phyloP scores from a whole-genome alignment of 2,329 filamentous ascomycete species.

The Gaeumannomyces sp. region DNA sequence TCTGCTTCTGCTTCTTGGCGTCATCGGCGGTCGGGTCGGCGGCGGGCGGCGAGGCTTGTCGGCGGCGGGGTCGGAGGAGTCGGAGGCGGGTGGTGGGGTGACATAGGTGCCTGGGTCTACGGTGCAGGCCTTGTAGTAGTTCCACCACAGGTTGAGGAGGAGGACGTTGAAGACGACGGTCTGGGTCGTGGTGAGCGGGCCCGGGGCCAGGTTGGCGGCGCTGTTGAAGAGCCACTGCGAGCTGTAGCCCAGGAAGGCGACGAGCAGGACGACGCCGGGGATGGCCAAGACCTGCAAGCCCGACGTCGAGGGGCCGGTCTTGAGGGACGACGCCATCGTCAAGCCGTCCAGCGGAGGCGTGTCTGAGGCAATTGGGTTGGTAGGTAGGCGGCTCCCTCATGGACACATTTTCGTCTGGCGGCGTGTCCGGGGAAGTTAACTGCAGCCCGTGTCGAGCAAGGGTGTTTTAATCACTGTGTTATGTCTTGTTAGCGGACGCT shows the following conservation, averaged over 20 bases:
- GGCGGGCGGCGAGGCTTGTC: constrained; percentile 9
- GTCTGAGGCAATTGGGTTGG: neutral
- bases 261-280: constrained; percentile 60
- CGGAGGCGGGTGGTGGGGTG: constrained; percentile 26
- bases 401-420: too few species aligned
- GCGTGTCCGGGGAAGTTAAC: too few species aligned
- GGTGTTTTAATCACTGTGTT: too few species aligned
- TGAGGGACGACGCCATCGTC: neutral
- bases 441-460: too few species aligned
- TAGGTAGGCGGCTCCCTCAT: too few species aligned
- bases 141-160: constrained; percentile 58
- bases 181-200: constrained; percentile 52
- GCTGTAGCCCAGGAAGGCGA: constrained; percentile 63
- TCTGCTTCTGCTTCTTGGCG: constrained; percentile 7
- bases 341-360: too few species aligned
- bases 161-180: constrained; percentile 59
- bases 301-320: constrained; percentile 31
- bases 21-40: constrained; percentile 20
- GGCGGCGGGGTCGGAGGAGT: constrained; percentile 15
- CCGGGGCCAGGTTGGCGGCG: constrained; percentile 51
- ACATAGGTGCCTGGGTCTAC: constrained; percentile 51
- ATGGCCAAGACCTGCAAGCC: constrained; percentile 55
- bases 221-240: constrained; percentile 65
- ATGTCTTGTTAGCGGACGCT: too few species aligned
- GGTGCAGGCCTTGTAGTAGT: constrained; percentile 58